Evolutionary conservation across 2,329 filamentous ascomycete genomes (phyloP), one percentile per base, ranked within the genome.

Genomic region (Torrubiella hemipterigena): DNA sequence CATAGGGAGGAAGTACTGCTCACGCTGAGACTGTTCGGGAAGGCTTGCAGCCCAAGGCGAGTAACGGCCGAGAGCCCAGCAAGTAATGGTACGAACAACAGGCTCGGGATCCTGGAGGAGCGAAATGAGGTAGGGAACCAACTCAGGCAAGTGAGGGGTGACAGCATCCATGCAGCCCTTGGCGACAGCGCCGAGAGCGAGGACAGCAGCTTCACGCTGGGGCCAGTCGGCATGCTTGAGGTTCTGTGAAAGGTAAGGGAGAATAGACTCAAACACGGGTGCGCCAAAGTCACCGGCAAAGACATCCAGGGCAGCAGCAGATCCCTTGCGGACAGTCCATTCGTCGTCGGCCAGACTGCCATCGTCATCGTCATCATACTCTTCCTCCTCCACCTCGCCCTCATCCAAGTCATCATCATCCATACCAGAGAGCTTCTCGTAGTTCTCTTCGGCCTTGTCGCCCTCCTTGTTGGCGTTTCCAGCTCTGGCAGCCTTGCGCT

Each of bases 311-410:
- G 91, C 87, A 10, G 91, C 91, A 7, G 91, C 91, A 22, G 91
- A 96, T 61, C 91, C 96, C 59, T 98, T 98, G 40, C 91, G 77
- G 32, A 98, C 65, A 33, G 89, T 96, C 91, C 91, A 98, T 45
- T 77, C 74, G 52, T 93, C 85, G 52, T 96, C 91, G 1, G 85
- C 84, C 44, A 87, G 84, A 30, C 69, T 72, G 39, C 84, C 84
- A 28, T 86, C 84, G 29, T 82, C 81, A 33, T 77, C 71, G 22
- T 79, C 78, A 24, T 81, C 70, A 28, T 70, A 64, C n/a, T 77
- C 74, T 22, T 79, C 81, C 26, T 94, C 76, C 52, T 95, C 87
- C 26, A 94, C 76, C 52, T 95, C 87, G 22, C 86, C 89, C 39
- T 95, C 89, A 45, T 89, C 89, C 6, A 87, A 58, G 27, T 83